Percentiles rank a stretch among this genome's conserved stretches.
Conservation (phyloP, 208 protist genomes). For the Leishmania lainsoni region DNA sequence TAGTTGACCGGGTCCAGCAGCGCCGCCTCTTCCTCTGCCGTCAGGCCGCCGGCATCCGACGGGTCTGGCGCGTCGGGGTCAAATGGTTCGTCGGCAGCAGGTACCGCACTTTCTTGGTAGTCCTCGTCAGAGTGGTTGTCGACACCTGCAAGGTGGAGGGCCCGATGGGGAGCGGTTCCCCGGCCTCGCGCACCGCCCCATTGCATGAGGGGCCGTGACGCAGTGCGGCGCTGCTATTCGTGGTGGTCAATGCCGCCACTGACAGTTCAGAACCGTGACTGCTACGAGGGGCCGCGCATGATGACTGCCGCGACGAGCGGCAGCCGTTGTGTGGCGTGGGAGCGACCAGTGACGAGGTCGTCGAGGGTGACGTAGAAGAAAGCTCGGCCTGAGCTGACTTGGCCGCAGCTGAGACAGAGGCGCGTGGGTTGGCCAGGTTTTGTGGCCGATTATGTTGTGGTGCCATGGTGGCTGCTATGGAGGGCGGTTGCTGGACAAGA, state of each 20-base stretch:
- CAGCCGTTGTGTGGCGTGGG: not conserved
- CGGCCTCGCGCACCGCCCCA: slow-evolving; percentile 7
- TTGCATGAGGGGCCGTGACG: slow-evolving; percentile 13
- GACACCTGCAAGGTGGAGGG: slow-evolving; percentile 40
- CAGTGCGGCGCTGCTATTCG: slow-evolving; percentile 3
- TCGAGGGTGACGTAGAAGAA: not conserved
- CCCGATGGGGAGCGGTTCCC: not conserved
- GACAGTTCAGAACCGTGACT: not conserved
- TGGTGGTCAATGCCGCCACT: not conserved
- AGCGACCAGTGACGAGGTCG: not conserved
- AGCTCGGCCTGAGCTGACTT: not conserved
- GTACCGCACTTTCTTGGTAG: slow-evolving; percentile 64
- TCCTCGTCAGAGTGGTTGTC: slow-evolving; percentile 62
- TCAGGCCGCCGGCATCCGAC: slow-evolving; percentile 32
- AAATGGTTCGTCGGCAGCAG: slow-evolving; percentile 35
- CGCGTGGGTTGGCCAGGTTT: not conserved
- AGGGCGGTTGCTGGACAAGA: not conserved
- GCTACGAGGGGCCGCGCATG: not conserved
- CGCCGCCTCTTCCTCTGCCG: slow-evolving; percentile 37
- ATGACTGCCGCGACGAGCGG: not conserved
- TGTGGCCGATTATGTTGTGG: not conserved
- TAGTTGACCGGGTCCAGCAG: slow-evolving; percentile 49
- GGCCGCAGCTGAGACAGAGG: not conserved
- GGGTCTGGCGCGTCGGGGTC: slow-evolving; percentile 43
- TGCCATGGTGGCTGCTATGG: not conserved